Conservation (phyloP, 2,329 filamentous ascomycete genomes). For the Diplodia seriata region DNA sequence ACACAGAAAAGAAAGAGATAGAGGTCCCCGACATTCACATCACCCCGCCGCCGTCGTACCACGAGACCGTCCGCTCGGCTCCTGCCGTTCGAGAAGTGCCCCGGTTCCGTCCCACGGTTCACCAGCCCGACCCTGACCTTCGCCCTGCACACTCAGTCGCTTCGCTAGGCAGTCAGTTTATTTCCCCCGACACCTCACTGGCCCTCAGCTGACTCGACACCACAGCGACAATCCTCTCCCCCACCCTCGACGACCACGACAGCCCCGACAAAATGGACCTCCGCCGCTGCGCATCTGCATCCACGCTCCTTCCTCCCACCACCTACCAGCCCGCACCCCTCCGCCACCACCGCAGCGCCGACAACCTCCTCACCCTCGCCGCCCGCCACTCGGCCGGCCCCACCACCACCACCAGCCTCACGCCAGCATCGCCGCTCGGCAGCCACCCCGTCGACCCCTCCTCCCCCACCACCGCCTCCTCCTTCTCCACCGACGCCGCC, state of each 20-base stretch:
- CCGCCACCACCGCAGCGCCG: slow-evolving; percentile 9
- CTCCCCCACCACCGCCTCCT: not conserved
- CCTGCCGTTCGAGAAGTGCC: not conserved
- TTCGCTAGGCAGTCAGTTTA: not conserved
- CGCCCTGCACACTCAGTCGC: not conserved
- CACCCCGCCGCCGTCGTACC: not conserved
- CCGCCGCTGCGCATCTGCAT: not conserved
- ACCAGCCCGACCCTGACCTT: not conserved
- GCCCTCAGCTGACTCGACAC: not conserved
- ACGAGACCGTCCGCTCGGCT: not conserved
- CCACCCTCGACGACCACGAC: not conserved
- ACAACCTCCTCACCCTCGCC: not conserved
- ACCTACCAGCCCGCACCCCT: not conserved
- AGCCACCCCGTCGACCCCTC: slow-evolving; percentile 1
- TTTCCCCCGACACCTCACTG: too few species aligned
- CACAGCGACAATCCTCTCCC: not conserved
- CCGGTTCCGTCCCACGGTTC: not conserved
- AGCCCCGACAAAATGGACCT: not conserved
- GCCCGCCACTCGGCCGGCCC: not conserved
- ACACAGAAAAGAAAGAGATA: not conserved
- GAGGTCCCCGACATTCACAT: not conserved
- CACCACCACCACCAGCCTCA: not conserved
- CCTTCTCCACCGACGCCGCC: not conserved
- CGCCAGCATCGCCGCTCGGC: not conserved
- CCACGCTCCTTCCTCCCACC: not conserved